A percentile compares a stretch with the other conserved stretches of the same genome.
Evolutionary conservation across 2,329 filamentous ascomycete species (phyloP).

Genomic region (Alternaria sp.): DNA sequence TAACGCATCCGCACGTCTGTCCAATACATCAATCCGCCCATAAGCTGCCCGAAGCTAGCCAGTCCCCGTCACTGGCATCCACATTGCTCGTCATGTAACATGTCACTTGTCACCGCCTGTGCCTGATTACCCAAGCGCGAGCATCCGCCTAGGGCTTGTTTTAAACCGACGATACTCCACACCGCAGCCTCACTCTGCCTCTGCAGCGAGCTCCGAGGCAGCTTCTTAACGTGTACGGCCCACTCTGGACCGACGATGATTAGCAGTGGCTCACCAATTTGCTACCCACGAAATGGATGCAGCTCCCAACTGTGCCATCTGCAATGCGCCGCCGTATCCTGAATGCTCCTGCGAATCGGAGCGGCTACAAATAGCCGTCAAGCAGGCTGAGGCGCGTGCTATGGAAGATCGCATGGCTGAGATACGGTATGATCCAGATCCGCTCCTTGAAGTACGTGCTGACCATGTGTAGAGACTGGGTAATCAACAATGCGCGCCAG

Average conservation of each 20-base stretch:
- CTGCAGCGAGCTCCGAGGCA: conserved; percentile 15
- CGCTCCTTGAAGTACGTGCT: conserved; percentile 12
- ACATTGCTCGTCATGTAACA: conserved; percentile 45
- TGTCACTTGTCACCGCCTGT: conserved; percentile 48
- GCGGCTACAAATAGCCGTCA: conserved; percentile 48
- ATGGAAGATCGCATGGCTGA: conserved; percentile 45
- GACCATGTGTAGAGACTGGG: conserved; percentile 52
- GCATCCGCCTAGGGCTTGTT: conserved; percentile 21
- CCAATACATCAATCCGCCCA: conserved; percentile 37
- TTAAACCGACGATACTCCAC: conserved; percentile 26
- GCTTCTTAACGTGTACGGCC: conserved; percentile 8
- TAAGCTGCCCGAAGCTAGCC: conserved; percentile 45
- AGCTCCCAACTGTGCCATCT: conserved; percentile 50
- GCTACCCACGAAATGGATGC: conserved; percentile 44
- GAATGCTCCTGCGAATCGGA: conserved; percentile 51
- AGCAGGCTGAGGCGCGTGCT: conserved; percentile 47
- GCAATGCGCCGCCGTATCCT: conserved; percentile 47
- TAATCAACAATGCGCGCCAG: conserved; percentile 53
- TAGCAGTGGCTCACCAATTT: conserved; percentile 30
- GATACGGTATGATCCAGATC: conserved; percentile 36
- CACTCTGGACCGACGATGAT: conserved; percentile 36
- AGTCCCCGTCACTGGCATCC: conserved; percentile 27
- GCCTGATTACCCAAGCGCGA: conserved; percentile 33
- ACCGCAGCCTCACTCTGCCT: conserved; percentile 12
- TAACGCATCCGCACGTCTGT: conserved; percentile 40